These are phyloP conservation scores for Nannizziopsis barbatae DNA, from an alignment of 2,329 filamentous ascomycete species.

Conservation along the genomic window DNA sequence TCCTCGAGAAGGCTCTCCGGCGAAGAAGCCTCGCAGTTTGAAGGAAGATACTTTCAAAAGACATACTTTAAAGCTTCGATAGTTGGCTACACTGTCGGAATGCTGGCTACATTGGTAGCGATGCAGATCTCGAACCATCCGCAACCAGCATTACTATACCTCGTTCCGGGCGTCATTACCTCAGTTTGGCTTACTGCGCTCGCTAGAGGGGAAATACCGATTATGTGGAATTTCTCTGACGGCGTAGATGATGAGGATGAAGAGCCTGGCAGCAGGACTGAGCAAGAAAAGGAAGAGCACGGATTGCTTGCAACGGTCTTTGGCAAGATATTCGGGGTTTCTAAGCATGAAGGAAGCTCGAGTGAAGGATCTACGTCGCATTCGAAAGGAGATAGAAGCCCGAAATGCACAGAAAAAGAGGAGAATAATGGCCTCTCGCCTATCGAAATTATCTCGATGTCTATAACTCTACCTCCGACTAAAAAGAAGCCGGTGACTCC, in stretches of 20 bases:
- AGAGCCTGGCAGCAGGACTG: neutral
- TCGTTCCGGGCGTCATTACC: constrained; percentile 73
- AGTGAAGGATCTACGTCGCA: neutral
- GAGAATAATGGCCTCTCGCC: neutral
- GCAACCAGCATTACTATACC: constrained; percentile 82
- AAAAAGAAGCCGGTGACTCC: neutral
- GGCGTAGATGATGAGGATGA: constrained; percentile 36
- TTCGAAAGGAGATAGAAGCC: neutral
- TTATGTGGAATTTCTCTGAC: constrained; percentile 78
- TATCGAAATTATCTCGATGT: constrained; percentile 24
- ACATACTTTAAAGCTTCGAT: constrained; percentile 73
- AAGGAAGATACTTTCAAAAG: constrained; percentile 55
- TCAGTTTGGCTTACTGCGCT: constrained; percentile 65
- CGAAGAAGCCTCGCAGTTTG: constrained; percentile 26
- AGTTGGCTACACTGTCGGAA: constrained; percentile 64
- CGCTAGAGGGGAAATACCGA: constrained; percentile 56
- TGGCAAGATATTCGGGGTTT: neutral
- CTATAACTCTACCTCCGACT: constrained; percentile 24
- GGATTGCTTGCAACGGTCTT: neutral
- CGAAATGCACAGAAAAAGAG: neutral
- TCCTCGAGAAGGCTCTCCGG: constrained; percentile 20
- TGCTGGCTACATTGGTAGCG: constrained; percentile 63
- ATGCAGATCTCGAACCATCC: constrained; percentile 69
- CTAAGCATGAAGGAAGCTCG: neutral
- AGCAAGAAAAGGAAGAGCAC: neutral